A percentile compares a stretch with the other conserved stretches of the same genome.
phyloP scores from a whole-genome alignment of 1,284 basidiomycete species.

The Cryptococcus sp. region DNA sequence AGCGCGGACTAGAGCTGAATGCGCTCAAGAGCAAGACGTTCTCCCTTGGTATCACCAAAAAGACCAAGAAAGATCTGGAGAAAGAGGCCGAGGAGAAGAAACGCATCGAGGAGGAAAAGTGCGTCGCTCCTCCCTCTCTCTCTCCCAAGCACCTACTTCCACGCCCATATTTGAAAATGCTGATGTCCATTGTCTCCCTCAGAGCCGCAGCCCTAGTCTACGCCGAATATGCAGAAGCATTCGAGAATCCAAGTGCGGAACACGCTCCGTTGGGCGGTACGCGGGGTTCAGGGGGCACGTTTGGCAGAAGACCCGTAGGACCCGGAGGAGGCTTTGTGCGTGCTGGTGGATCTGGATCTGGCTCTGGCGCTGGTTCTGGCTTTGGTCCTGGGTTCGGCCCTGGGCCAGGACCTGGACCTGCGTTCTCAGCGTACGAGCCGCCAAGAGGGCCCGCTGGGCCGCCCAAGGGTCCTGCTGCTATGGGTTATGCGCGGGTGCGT shows the following conservation, averaged over 20 bases:
- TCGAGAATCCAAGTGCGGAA: slow-evolving; percentile 68
- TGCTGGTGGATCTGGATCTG: slow-evolving; percentile 54
- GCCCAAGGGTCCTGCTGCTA: slow-evolving; percentile 54
- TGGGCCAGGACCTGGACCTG: background rate
- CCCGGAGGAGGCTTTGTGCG: slow-evolving; percentile 69
- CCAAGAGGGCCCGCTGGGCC: slow-evolving; percentile 8
- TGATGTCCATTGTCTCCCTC: background rate
- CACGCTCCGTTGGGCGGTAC: slow-evolving; percentile 24
- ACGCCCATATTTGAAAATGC: no score
- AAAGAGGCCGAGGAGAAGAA: slow-evolving; percentile 81
- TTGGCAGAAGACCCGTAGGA: slow-evolving; percentile 20
- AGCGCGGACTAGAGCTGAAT: slow-evolving; percentile 43
- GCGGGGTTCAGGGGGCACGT: slow-evolving; percentile 9
- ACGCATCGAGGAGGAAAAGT: slow-evolving; percentile 72
- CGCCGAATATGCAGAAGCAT: slow-evolving; percentile 82
- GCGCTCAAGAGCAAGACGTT: slow-evolving; percentile 52
- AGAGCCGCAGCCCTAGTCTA: slow-evolving; percentile 59
- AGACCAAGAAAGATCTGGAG: slow-evolving; percentile 78
- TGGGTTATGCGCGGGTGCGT: slow-evolving; percentile 42
- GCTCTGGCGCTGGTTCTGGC: no score
- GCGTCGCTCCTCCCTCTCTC: slow-evolving; percentile 11
- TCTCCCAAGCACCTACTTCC: background rate
- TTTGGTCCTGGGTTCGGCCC: no score
- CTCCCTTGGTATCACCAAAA: slow-evolving; percentile 53
- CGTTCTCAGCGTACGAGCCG: background rate